Evolutionary conservation across 192 early-diverging fungal genomes (phyloP).

Genomic region (Linnemannia zychae): DNA sequence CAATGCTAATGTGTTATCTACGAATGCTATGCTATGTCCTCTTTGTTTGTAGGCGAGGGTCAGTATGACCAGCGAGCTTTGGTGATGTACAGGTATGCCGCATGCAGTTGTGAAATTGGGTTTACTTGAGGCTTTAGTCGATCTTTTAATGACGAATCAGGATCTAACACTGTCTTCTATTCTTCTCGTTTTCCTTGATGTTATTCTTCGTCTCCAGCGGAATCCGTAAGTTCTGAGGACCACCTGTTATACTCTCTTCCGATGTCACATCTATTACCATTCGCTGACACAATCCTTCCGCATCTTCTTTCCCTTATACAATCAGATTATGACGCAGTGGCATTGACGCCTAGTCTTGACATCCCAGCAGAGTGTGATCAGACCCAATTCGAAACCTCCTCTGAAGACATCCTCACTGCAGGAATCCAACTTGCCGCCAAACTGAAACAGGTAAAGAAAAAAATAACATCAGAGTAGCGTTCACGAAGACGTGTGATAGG

Average conservation of each 20-base stretch:
- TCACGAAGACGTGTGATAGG: background rate
- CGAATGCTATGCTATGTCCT: background rate
- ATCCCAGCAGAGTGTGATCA: conserved; percentile 80
- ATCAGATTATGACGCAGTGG: conserved; percentile 84
- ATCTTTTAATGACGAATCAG: background rate
- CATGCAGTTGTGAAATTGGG: background rate
- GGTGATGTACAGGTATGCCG: conserved; percentile 62
- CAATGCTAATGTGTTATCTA: background rate
- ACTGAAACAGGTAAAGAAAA: conserved; percentile 58
- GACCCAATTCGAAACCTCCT: conserved; percentile 67
- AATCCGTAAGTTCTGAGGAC: conserved; percentile 61
- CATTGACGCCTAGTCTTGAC: conserved; percentile 67
- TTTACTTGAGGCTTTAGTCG: background rate
- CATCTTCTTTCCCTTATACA: background rate
- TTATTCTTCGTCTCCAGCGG: too few relatives aligned
- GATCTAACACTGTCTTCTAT: background rate
- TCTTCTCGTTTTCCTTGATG: background rate
- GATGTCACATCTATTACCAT: background rate
- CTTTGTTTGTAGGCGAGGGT: conserved; percentile 60
- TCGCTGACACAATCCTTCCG: background rate
- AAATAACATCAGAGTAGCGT: background rate
- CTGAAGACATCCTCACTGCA: conserved; percentile 51
- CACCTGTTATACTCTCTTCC: background rate
- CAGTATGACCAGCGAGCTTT: conserved; percentile 64
- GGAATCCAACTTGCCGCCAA: conserved; percentile 56